Evolutionary conservation across 2,329 filamentous ascomycete species (phyloP).

Genomic region (Dactylellina sp.): DNA sequence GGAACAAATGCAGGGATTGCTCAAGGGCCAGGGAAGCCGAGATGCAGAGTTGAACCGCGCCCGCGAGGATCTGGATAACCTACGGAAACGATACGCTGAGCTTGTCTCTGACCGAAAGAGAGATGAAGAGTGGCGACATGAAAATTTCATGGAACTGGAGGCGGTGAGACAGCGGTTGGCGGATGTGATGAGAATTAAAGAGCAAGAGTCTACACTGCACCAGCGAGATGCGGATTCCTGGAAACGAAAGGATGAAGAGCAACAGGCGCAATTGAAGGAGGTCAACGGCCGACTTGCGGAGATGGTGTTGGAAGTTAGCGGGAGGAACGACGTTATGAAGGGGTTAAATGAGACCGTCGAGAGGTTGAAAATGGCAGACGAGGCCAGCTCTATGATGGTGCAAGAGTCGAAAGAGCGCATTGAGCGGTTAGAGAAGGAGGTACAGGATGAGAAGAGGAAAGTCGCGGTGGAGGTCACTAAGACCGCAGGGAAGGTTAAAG

Average conservation of each 20-base stretch:
- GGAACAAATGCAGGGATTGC: conserved; percentile 42
- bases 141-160: conserved; percentile 49
- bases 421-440: conserved; percentile 30
- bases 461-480: conserved; percentile 22
- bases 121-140: conserved; percentile 41
- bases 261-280: conserved; percentile 41
- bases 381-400: conserved; percentile 31
- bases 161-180: conserved; percentile 31
- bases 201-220: conserved; percentile 41
- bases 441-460: conserved; percentile 34
- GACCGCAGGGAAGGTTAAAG: conserved; percentile 11
- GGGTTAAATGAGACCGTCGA: conserved; percentile 47
- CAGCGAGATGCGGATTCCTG: conserved; percentile 49
- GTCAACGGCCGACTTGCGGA: conserved; percentile 48
- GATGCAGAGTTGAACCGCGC: conserved; percentile 20
- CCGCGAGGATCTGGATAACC: conserved; percentile 36
- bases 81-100: conserved; percentile 47
- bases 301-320: conserved; percentile 46
- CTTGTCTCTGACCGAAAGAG: conserved; percentile 41
- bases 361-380: conserved; percentile 37
- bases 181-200: conserved; percentile 52
- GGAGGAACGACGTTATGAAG: conserved; percentile 49
- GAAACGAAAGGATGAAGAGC: conserved; percentile 49
- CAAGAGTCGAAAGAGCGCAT: conserved; percentile 45
- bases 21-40: conserved; percentile 26